phyloP scores from a whole-genome alignment of 495 filamentous ascomycete genomes.

The Podospora sp. region DNA sequence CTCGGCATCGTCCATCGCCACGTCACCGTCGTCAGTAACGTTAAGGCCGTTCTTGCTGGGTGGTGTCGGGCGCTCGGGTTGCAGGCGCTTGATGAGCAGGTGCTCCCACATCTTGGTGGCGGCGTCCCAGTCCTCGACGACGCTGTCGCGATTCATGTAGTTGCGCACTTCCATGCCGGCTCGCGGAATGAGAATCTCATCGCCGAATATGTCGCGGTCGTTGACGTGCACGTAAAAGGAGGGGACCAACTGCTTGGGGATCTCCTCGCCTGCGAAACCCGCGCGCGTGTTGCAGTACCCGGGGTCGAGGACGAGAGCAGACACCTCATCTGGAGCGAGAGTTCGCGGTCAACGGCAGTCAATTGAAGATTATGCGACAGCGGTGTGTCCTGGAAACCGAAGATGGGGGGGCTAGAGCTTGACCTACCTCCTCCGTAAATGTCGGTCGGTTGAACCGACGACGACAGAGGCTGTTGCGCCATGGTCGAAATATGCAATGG shows the following conservation, averaged over 20 bases:
- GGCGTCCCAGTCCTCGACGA: conserved; percentile 95
- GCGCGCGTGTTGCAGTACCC: conserved; percentile 89
- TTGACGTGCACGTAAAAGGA: conserved; percentile 70
- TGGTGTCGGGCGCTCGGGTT: conserved; percentile 66
- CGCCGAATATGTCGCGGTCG: conserved; percentile 75
- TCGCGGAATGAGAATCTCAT: conserved; percentile 78
- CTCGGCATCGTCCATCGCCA: conserved; percentile 55
- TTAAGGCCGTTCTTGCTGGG: conserved; percentile 76
- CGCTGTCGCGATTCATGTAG: conserved; percentile 84
- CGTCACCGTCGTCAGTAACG: conserved; percentile 49
- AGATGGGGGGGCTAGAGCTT: conserved; percentile 20
- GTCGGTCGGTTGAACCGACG: conserved; percentile 58
- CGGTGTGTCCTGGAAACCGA: background rate
- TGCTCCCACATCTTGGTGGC: conserved; percentile 85
- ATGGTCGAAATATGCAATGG: conserved; percentile 18
- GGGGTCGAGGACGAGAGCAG: conserved; percentile 92
- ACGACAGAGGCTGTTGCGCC: conserved; percentile 41
- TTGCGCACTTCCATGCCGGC: conserved; percentile 80
- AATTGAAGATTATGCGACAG: conserved; percentile 1
- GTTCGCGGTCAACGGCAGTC: conserved; percentile 14
- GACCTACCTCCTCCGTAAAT: conserved; percentile 81
- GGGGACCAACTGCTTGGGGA: conserved; percentile 88
- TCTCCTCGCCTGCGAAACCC: conserved; percentile 96
- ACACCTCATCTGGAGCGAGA: conserved; percentile 79
- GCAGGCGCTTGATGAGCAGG: conserved; percentile 71